phyloP scores from a whole-genome alignment of 1,284 basidiomycete genomes.

The Trametes versicolor region DNA sequence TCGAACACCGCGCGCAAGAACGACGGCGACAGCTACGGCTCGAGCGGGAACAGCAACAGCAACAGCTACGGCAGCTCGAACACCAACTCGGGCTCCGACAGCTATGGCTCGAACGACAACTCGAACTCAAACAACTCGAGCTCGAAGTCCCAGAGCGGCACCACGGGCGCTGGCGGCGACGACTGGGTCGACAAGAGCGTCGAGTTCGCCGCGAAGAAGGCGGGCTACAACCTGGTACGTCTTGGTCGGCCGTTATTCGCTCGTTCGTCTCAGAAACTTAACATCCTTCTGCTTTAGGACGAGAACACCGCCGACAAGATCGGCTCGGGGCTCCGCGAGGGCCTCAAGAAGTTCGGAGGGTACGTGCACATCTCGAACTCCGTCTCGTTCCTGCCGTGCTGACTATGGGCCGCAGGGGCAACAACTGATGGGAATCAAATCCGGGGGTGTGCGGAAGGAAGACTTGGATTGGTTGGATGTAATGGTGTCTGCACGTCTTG shows the following conservation, averaged over 20 bases:
- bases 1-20: conserved; percentile 15
- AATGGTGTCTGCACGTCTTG: no score
- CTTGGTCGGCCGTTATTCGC: neutral
- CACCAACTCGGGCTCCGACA: conserved; percentile 22
- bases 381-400: neutral
- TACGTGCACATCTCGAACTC: neutral
- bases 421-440: neutral
- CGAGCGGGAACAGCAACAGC: conserved; percentile 16
- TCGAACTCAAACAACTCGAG: conserved; percentile 25
- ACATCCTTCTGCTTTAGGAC: conserved; percentile 30
- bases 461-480: no score
- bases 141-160: conserved; percentile 28
- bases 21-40: conserved; percentile 23
- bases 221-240: conserved; percentile 59
- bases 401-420: neutral
- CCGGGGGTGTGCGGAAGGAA: no score
- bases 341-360: conserved; percentile 49
- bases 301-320: conserved; percentile 49
- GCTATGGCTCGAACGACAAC: conserved; percentile 34
- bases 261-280: neutral
- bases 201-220: conserved; percentile 51
- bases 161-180: conserved; percentile 6
- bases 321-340: conserved; percentile 47
- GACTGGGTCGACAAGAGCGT: conserved; percentile 55
- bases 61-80: conserved; percentile 18